phyloP scores from a whole-genome alignment of 192 early-diverging fungal genomes.

The Entophlyctis luteolus region DNA sequence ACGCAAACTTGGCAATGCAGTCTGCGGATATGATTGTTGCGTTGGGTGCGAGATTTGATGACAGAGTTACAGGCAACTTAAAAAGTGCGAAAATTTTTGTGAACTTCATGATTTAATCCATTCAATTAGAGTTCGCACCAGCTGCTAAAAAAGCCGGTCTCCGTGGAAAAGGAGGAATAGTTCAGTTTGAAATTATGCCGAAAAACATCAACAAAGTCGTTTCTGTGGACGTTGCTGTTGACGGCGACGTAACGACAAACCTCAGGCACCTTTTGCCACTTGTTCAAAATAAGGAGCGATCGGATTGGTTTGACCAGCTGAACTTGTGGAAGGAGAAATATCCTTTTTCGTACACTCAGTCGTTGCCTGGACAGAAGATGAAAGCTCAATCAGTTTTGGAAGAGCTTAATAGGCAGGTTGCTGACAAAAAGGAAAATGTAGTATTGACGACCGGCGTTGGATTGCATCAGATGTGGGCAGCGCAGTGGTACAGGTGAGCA shows the following conservation, averaged over 20 bases:
- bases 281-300: slow-evolving; percentile 63
- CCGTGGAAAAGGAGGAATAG: slow-evolving; percentile 87
- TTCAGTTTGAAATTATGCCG: slow-evolving; percentile 98
- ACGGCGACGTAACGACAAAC: slow-evolving; percentile 92
- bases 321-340: slow-evolving; percentile 86
- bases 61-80: slow-evolving; percentile 92
- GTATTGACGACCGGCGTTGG: slow-evolving; percentile 96
- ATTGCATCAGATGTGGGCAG: slow-evolving; percentile 99
- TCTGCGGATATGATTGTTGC: slow-evolving; percentile 91
- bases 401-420: slow-evolving; percentile 82
- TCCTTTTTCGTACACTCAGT: slow-evolving; percentile 78
- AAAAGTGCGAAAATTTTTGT: too few relatives aligned
- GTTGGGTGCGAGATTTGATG: slow-evolving; percentile 96
- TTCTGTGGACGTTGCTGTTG: slow-evolving; percentile 82
- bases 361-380: slow-evolving; percentile 57
- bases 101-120: too few relatives aligned
- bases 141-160: slow-evolving; percentile 83
- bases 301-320: slow-evolving; percentile 82
- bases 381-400: slow-evolving; percentile 94
- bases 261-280: slow-evolving; percentile 73
- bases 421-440: slow-evolving; percentile 82
- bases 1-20: slow-evolving; percentile 98
- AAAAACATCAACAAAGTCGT: slow-evolving; percentile 99
- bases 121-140: slow-evolving; percentile 88
- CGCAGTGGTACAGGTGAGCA: slow-evolving; percentile 76